Evolutionary conservation across 257 asterid genomes (phyloP).

Genomic region (Phtheirospermum japonicum): DNA sequence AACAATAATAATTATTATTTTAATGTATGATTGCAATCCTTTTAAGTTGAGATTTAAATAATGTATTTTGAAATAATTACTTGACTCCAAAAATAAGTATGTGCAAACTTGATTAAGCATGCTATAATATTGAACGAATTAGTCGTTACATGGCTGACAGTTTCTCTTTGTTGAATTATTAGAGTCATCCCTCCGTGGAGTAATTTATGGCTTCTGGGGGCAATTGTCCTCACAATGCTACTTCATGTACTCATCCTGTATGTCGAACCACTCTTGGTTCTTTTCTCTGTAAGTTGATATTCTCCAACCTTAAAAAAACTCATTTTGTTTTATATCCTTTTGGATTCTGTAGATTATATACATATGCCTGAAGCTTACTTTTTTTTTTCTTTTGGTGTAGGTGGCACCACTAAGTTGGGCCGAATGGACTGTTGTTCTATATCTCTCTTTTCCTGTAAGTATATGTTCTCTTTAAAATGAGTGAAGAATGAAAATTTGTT

Average conservation of each 20-base stretch:
- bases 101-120: no score
- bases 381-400: constrained; percentile 32
- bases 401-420: constrained; percentile 92
- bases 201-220: constrained; percentile 93
- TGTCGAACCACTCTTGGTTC: constrained; percentile 80
- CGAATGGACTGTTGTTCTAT: constrained; percentile 79
- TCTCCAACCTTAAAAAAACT: constrained; percentile 28
- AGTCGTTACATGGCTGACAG: constrained; percentile 22
- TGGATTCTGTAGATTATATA: not conserved
- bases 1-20: no score
- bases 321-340: constrained; percentile 13
- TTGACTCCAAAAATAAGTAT: no score
- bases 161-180: constrained; percentile 26
- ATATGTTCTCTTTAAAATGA: constrained; percentile 23
- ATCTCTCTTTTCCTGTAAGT: constrained; percentile 97
- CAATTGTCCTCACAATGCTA: constrained; percentile 83
- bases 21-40: not conserved
- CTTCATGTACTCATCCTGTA: constrained; percentile 82
- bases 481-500: no score
- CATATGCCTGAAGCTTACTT: no score
- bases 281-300: constrained; percentile 74
- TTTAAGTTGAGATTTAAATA: not conserved
- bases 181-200: constrained; percentile 98
- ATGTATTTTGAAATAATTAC: not conserved
- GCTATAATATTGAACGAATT: not conserved